phyloP scores from a whole-genome alignment of 495 filamentous ascomycete species.

The Aspergillus bertholletiae region DNA sequence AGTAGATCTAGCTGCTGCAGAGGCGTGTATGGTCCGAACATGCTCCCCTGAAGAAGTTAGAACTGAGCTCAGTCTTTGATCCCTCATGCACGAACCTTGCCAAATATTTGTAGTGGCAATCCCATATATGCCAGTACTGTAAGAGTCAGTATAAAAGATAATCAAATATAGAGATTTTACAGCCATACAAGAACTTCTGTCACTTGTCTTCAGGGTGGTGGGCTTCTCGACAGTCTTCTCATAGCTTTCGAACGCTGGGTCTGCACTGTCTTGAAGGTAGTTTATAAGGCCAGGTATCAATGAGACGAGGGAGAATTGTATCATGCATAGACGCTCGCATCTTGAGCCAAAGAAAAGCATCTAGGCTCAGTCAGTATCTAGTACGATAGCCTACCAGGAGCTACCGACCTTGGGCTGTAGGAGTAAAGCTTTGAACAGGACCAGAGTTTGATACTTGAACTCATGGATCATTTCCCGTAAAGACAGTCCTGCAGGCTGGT shows the following conservation, averaged over 20 bases:
- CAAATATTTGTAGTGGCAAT: conserved; percentile 89
- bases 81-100: conserved; percentile 57
- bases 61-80: background rate
- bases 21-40: conserved; percentile 96
- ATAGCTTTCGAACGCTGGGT: conserved; percentile 82
- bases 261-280: conserved; percentile 84
- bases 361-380: conserved; percentile 38
- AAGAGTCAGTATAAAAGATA: conserved; percentile 21
- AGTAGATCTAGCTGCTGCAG: conserved; percentile 92
- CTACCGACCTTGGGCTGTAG: conserved; percentile 83
- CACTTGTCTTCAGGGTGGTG: conserved; percentile 86
- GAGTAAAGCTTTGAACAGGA: conserved; percentile 88
- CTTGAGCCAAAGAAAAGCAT: conserved; percentile 98
- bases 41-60: conserved; percentile 62
- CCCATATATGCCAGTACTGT: conserved; percentile 89
- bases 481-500: conserved; percentile 59
- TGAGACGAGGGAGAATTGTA: conserved; percentile 93
- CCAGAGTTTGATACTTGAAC: conserved; percentile 88
- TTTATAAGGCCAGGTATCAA: conserved; percentile 87
- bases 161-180: background rate
- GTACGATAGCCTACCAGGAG: background rate
- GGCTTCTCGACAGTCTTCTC: conserved; percentile 71
- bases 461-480: conserved; percentile 89
- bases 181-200: conserved; percentile 69
- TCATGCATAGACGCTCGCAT: conserved; percentile 94